These are phyloP conservation scores for Sporopachydermia cereana DNA, from an alignment of 1,139 yeast species.

Conservation along the genomic window DNA sequence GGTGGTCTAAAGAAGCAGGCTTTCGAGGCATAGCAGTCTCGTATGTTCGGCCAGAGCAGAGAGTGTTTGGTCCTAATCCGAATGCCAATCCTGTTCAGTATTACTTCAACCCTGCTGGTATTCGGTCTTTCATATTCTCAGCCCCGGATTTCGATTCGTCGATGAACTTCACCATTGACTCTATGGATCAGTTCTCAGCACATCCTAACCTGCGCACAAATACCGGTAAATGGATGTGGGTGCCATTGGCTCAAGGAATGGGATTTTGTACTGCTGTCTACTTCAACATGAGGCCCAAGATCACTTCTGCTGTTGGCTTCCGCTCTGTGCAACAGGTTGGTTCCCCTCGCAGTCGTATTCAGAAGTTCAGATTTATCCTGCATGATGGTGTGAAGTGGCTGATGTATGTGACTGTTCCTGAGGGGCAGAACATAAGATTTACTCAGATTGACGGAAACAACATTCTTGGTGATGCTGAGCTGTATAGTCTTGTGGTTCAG, in stretches of 20 bases:
- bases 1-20: conserved; percentile 37
- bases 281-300: conserved; percentile 38
- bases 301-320: conserved; percentile 56
- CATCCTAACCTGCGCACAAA: conserved; percentile 15
- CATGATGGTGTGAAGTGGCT: conserved; percentile 35
- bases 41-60: conserved; percentile 44
- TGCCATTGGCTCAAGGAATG: conserved; percentile 53
- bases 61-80: conserved; percentile 54
- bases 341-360: conserved; percentile 21
- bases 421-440: conserved; percentile 29
- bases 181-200: conserved; percentile 19
- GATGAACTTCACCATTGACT: conserved; percentile 10
- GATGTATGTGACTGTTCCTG: conserved; percentile 31
- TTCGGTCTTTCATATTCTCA: conserved; percentile 21
- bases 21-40: conserved; percentile 53
- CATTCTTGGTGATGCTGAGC: conserved; percentile 30
- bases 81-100: conserved; percentile 21
- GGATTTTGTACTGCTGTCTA: conserved; percentile 59
- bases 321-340: conserved; percentile 29
- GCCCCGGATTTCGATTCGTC: conserved; percentile 14
- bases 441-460: conserved; percentile 39
- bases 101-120: conserved; percentile 28
- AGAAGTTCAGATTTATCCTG: conserved; percentile 31
- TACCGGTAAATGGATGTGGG: conserved; percentile 15
- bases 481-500: conserved; percentile 31